Conservation (phyloP, 2,329 filamentous ascomycete genomes). For the Cladosporium sphaerospermum region DNA sequence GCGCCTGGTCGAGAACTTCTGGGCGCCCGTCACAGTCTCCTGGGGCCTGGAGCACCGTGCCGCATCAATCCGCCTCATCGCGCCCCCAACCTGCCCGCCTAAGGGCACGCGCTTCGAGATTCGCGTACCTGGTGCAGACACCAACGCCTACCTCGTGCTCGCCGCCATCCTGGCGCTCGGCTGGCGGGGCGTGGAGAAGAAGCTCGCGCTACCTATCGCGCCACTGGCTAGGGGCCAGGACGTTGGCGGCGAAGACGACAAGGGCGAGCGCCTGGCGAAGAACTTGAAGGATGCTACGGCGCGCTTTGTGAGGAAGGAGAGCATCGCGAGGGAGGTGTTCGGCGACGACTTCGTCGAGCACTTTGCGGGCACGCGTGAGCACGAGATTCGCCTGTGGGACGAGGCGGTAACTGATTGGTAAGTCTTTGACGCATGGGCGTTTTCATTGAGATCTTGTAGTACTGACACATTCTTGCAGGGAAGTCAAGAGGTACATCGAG, state of each 20-base stretch:
- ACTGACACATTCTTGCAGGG: slow-evolving; percentile 22
- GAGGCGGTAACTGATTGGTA: slow-evolving; percentile 97
- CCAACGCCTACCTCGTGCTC: slow-evolving; percentile 82
- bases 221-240: slow-evolving; percentile 81
- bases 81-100: slow-evolving; percentile 75
- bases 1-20: slow-evolving; percentile 96
- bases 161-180: slow-evolving; percentile 81
- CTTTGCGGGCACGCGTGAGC: slow-evolving; percentile 83
- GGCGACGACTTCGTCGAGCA: slow-evolving; percentile 95
- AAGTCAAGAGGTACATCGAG: slow-evolving; percentile 35
- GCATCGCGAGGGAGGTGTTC: slow-evolving; percentile 87
- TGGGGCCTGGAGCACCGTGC: slow-evolving; percentile 96
- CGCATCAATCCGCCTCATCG: slow-evolving; percentile 82
- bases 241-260: slow-evolving; percentile 64
- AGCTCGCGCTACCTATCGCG: slow-evolving; percentile 72
- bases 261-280: slow-evolving; percentile 74
- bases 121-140: slow-evolving; percentile 87
- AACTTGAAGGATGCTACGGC: slow-evolving; percentile 77
- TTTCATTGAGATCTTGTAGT: neutral
- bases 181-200: slow-evolving; percentile 88
- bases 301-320: slow-evolving; percentile 68
- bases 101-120: slow-evolving; percentile 90
- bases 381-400: slow-evolving; percentile 86
- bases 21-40: slow-evolving; percentile 94
- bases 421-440: slow-evolving; percentile 34